phyloP scores from a whole-genome alignment of 441 rosid genomes.

The Arabidopsis lyrata region DNA sequence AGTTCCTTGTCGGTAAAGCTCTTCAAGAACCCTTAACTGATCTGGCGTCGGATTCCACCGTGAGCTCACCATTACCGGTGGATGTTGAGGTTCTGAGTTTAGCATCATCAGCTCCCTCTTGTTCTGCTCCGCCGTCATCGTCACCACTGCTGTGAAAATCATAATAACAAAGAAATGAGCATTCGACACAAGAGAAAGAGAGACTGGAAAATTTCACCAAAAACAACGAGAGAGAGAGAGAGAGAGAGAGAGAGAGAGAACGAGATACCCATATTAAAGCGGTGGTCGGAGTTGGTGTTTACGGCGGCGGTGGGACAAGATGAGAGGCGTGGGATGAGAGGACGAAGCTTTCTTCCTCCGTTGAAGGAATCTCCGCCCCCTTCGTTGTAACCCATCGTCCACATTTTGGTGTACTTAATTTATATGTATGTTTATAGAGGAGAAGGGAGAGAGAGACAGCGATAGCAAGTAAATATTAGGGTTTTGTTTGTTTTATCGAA shows the following conservation, averaged over 20 bases:
- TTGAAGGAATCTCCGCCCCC: conserved; percentile 66
- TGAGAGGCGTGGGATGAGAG: conserved; percentile 77
- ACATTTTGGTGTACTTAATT: conserved; percentile 24
- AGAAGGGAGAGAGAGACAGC: conserved; percentile 2
- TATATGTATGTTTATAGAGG: neutral
- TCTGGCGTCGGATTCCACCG: conserved; percentile 99
- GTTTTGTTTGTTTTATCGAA: neutral
- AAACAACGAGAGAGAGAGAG: neutral
- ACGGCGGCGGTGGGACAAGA: conserved; percentile 51
- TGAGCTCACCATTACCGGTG: conserved; percentile 68
- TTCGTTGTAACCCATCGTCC: conserved; percentile 90
- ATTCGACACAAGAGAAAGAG: neutral
- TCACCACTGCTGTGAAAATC: conserved; percentile 29
- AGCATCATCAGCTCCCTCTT: conserved; percentile 71
- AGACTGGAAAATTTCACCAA: too few species aligned
- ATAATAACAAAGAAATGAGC: conserved; percentile 8
- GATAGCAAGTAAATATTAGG: conserved; percentile 6
- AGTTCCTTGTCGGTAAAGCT: conserved; percentile 80
- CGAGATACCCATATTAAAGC: conserved; percentile 43
- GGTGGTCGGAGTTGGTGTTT: conserved; percentile 57
- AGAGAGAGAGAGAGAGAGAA: conserved; percentile 7
- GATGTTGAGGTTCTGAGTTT: conserved; percentile 55
- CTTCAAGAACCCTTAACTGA: conserved; percentile 89
- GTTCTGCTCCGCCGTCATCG: conserved; percentile 64
- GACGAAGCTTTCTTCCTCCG: conserved; percentile 81